phyloP scores from a whole-genome alignment of 148 eudicot species.

The Talinum fruticosum region DNA sequence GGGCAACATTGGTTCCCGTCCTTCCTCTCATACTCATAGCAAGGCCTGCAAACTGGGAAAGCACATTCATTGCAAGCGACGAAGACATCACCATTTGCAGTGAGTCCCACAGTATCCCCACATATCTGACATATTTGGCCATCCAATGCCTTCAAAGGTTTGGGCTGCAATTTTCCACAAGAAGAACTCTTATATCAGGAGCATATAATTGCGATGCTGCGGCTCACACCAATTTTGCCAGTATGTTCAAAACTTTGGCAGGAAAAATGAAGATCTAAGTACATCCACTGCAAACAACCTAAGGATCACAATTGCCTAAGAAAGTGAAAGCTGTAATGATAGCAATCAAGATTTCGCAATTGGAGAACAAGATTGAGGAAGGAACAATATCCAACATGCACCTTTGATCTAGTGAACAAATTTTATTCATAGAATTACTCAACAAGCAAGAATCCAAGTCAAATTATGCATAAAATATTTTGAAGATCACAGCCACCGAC shows the following conservation, averaged over 20 bases:
- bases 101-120: slow-evolving; percentile 40
- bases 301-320: not conserved
- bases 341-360: not conserved
- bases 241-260: not conserved
- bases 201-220: not conserved
- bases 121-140: slow-evolving; percentile 49
- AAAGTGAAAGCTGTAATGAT: not conserved
- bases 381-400: not conserved
- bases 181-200: slow-evolving; percentile 2
- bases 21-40: slow-evolving; percentile 53
- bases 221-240: too few species aligned
- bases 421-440: too few species aligned
- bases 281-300: not conserved
- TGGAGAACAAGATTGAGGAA: not conserved
- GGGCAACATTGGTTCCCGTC: slow-evolving; percentile 58
- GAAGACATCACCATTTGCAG: slow-evolving; percentile 36
- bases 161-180: slow-evolving; percentile 43
- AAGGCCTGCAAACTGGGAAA: slow-evolving; percentile 48
- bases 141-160: slow-evolving; percentile 54
- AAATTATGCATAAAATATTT: not conserved
- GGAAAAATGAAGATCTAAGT: not conserved
- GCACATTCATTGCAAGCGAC: slow-evolving; percentile 52
- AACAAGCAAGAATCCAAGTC: not conserved
- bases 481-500: too few species aligned
- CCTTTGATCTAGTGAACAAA: not conserved